Base-by-base conservation (phyloP, 805 yeast genomes). In the Ogataea pilisensis region DNA sequence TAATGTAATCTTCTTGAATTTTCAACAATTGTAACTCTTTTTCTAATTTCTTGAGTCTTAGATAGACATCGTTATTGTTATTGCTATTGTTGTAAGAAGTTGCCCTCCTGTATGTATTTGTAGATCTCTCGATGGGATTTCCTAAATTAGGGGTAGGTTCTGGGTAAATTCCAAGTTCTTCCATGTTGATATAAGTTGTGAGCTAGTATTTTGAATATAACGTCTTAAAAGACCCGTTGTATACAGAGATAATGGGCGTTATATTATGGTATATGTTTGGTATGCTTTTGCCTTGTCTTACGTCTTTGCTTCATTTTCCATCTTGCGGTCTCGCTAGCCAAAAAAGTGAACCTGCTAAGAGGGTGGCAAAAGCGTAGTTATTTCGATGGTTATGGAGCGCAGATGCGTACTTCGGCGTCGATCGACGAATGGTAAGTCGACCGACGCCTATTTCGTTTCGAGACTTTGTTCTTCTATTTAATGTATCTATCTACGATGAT, bases 1-100 rank as follows among this genome's bases (percentile, higher is more conserved):
- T 93, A 61, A 93, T 89, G 64, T 91, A 95, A 45, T 90, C 97
- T 63, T 93, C 99, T 65, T 93, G 99, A 50, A 93, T 72, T 44
- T 76, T 68, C 47, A 93, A 68, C 38, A 93, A 70, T 53, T 91
- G 96, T 56, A 86, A 75, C 60, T 91, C 96, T 51, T 90, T 88
- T 61, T 95, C 95, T 48, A 93, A 74, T 60, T 80, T 85, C 74
- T 93, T 95, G 54, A 91, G 72, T 53, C 76, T 84, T 51, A 87
- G 68, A 66, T 93, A 93, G 29, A 84, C 84, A 61, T 93, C 98
- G 19, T 66, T 61, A 37, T 60, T 53, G 58, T 72, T 58, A 40
- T 45, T 56, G 16, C 47, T 38, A 16, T 41, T 49, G 36, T 39
- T 46, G 39, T 35, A 35, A 42, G 42, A 34, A 37, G 40, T 38